Conservation (phyloP, 129 eudicot genomes). For the Apium graveolens region DNA sequence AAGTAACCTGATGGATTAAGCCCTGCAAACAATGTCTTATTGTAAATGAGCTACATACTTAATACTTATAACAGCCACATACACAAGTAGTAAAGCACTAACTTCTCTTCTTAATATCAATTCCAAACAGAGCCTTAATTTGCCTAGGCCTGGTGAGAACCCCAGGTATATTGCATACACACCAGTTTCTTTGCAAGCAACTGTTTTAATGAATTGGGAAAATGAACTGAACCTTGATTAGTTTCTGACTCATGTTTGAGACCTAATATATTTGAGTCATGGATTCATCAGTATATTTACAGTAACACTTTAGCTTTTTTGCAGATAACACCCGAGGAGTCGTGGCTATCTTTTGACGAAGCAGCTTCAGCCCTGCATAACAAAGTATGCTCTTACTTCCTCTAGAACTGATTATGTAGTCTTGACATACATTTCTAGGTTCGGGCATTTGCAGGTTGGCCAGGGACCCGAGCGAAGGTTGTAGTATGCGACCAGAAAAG, state of each 20-base stretch:
- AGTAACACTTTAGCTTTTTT: neutral
- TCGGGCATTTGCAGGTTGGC: constrained; percentile 99
- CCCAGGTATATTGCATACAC: neutral
- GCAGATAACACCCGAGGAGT: constrained; percentile 81
- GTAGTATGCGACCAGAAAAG: constrained; percentile 37
- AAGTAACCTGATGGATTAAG: too few relatives aligned
- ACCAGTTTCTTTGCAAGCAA: neutral
- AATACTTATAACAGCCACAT: too few relatives aligned
- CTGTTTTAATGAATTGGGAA: neutral
- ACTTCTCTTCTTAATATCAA: neutral
- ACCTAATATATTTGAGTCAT: neutral
- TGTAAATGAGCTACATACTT: too few relatives aligned
- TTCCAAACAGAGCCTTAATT: neutral
- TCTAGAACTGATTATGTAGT: constrained; percentile 13
- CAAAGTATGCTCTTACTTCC: constrained; percentile 43
- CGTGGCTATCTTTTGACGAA: constrained; percentile 82
- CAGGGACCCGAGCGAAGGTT: constrained; percentile 86
- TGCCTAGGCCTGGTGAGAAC: neutral
- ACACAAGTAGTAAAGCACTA: too few relatives aligned
- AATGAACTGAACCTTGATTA: neutral
- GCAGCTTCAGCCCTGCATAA: constrained; percentile 71
- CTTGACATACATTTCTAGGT: constrained; percentile 71
- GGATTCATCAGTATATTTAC: neutral
- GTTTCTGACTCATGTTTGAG: neutral
- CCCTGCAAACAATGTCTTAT: too few relatives aligned